Conservation (phyloP, 225 moss, liverwort and hornwort genomes). For the Pseudisothecium myosuroides region DNA sequence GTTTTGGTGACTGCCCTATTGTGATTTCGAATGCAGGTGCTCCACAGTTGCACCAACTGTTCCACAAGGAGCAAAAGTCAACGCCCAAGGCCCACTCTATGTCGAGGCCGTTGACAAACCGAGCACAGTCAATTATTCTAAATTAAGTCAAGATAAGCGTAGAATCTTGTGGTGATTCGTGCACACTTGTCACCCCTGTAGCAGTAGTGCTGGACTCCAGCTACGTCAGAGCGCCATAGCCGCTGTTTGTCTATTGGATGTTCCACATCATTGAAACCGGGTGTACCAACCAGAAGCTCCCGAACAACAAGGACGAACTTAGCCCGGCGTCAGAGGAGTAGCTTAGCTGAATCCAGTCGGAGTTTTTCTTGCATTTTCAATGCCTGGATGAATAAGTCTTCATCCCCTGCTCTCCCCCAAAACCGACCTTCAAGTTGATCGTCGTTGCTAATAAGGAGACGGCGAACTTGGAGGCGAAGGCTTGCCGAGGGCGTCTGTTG, state of each 20-base stretch:
- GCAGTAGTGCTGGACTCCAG: not conserved
- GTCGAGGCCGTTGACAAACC: not conserved
- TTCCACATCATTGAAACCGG: not conserved
- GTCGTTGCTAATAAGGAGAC: not conserved
- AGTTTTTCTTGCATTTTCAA: not conserved
- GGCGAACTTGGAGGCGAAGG: not conserved
- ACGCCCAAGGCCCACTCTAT: not conserved
- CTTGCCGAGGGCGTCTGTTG: not conserved
- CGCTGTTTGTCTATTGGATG: not conserved
- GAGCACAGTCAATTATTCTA: too few species aligned
- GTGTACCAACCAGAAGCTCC: slow-evolving; percentile 4
- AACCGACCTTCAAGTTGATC: not conserved
- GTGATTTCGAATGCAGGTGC: not conserved
- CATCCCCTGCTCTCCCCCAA: not conserved
- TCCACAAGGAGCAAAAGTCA: not conserved
- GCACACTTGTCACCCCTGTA: not conserved
- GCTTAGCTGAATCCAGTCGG: not conserved
- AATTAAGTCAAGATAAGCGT: not conserved
- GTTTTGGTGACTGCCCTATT: too few species aligned
- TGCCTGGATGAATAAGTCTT: not conserved
- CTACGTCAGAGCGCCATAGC: not conserved
- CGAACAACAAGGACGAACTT: not conserved
- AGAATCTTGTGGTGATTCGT: not conserved
- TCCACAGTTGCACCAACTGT: too few species aligned
- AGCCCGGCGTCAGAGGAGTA: not conserved